Evolutionary conservation across 345 rosid species (phyloP).

Genomic region (Kernera saxatilis): DNA sequence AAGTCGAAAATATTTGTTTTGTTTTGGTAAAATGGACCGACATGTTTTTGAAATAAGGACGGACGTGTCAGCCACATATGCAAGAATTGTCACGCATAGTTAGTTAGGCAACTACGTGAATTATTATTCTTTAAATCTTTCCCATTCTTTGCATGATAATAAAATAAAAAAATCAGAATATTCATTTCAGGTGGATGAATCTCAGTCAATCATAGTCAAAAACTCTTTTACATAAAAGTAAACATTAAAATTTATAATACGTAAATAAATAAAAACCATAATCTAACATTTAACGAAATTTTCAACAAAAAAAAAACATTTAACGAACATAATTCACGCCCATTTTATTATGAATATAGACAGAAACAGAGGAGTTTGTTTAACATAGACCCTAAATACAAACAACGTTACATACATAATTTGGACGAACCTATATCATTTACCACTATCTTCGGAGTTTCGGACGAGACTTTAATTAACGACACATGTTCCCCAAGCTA

Average conservation of each 20-base stretch:
- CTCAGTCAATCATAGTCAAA: not conserved
- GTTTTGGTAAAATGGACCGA: conserved; percentile 9
- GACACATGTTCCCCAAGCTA: not conserved
- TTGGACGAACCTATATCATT: not conserved
- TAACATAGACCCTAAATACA: not conserved
- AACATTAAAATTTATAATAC: no score
- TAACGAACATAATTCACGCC: not conserved
- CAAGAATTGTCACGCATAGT: not conserved
- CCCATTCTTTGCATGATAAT: not conserved
- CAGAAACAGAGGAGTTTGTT: conserved; percentile 4
- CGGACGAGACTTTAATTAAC: not conserved
- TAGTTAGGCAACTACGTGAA: not conserved
- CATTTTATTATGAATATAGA: conserved; percentile 13
- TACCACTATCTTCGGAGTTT: not conserved
- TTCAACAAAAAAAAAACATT: no score
- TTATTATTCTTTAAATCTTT: not conserved
- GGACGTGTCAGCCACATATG: conserved; percentile 13
- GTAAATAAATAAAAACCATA: no score
- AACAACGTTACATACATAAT: not conserved
- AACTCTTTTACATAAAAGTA: no score
- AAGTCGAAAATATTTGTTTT: not conserved
- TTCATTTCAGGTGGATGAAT: not conserved
- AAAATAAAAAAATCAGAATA: not conserved
- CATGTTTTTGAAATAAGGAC: not conserved
- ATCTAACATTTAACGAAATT: no score